Conservation (phyloP, 2,329 filamentous ascomycete genomes). For the Hypoxylon sp. region DNA sequence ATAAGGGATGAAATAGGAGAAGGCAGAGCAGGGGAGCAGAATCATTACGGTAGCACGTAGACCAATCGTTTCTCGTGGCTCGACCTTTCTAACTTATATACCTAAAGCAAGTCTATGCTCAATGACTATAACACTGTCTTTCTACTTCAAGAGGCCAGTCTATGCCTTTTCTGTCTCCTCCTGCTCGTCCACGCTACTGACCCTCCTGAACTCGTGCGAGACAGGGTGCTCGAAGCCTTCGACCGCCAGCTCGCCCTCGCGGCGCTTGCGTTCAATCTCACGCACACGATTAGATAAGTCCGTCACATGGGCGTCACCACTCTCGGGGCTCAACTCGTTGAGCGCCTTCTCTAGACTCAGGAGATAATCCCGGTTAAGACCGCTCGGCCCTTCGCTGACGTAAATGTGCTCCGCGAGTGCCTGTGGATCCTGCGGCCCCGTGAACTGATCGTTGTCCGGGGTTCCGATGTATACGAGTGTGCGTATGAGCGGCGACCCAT, state of each 20-base stretch:
- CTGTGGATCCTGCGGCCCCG: constrained; percentile 84
- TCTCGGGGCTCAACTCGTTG: constrained; percentile 77
- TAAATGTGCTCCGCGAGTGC: constrained; percentile 84
- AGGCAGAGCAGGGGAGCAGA: not conserved
- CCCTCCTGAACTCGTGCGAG: constrained; percentile 58
- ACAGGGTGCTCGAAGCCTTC: constrained; percentile 39
- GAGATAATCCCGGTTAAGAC: constrained; percentile 90
- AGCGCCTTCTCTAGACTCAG: constrained; percentile 83
- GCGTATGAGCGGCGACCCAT: constrained; percentile 56
- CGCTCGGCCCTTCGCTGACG: constrained; percentile 82
- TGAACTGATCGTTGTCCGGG: constrained; percentile 92
- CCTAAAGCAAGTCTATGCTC: constrained; percentile 1
- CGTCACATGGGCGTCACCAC: constrained; percentile 84
- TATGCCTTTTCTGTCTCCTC: constrained; percentile 63
- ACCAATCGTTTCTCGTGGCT: constrained; percentile 20
- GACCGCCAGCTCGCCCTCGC: constrained; percentile 29
- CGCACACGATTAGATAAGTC: constrained; percentile 83
- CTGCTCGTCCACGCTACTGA: constrained; percentile 67
- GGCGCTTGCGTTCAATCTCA: constrained; percentile 64
- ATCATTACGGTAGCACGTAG: constrained; percentile 5
- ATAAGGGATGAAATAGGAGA: not conserved
- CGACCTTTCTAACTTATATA: not conserved
- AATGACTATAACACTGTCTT: not conserved
- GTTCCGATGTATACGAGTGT: constrained; percentile 93
- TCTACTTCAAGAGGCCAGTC: constrained; percentile 5